These are phyloP conservation scores for Leonotis leonurus DNA, from an alignment of 257 asterid species.

Conservation along the genomic window DNA sequence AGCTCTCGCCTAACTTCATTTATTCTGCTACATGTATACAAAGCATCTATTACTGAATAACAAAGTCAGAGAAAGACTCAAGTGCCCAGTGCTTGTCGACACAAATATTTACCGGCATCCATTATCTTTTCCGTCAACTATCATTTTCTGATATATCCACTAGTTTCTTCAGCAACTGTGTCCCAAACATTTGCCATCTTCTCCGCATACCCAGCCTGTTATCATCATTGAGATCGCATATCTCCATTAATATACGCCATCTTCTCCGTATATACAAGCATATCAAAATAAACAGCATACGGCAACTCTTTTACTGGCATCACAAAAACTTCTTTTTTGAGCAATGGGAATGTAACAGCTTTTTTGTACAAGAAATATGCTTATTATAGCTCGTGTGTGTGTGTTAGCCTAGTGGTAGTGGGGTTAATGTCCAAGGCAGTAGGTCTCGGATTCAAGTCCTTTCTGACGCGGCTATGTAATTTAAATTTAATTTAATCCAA, in stretches of 20 bases:
- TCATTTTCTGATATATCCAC: constrained; percentile 39
- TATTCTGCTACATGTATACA: constrained; percentile 9
- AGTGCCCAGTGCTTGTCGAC: neutral
- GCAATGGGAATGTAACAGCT: no score
- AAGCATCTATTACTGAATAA: neutral
- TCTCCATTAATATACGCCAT: no score
- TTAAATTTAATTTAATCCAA: no score
- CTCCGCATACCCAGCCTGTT: constrained; percentile 93
- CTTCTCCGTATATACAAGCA: no score
- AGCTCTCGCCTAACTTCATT: constrained; percentile 1
- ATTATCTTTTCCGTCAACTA: constrained; percentile 7
- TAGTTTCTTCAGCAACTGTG: constrained; percentile 79
- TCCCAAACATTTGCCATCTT: constrained; percentile 89
- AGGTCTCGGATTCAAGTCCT: no score
- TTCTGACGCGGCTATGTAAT: no score
- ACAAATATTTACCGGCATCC: constrained; percentile 21
- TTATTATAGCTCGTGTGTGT: no score
- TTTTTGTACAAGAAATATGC: neutral
- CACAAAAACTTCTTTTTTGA: neutral
- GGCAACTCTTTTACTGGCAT: neutral
- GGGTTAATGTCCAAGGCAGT: no score
- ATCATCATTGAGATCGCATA: neutral
- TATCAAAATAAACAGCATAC: neutral
- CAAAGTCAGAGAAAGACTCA: neutral
- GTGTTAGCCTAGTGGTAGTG: no score